Conservation (phyloP, 2,329 filamentous ascomycete species). For the Aspergillus aculeatinus region DNA sequence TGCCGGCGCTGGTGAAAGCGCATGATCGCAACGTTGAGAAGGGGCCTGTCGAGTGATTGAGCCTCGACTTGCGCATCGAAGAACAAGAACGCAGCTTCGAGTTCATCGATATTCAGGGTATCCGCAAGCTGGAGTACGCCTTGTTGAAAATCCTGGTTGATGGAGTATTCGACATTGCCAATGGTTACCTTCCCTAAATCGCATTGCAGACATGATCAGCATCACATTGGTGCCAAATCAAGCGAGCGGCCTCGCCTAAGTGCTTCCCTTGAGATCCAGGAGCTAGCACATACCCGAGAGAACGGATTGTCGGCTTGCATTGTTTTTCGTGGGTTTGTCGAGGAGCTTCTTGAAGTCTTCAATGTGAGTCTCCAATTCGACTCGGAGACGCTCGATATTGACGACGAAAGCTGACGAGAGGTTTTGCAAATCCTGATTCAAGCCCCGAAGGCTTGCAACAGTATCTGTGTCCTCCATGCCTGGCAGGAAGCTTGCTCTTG, state of each 20-base stretch:
- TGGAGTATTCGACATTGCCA: constrained; percentile 68
- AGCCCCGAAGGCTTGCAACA: constrained; percentile 74
- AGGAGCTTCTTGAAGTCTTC: constrained; percentile 69
- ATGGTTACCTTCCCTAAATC: constrained; percentile 70
- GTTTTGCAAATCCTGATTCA: constrained; percentile 81
- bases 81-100: constrained; percentile 75
- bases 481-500: constrained; percentile 18
- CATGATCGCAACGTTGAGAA: constrained; percentile 77
- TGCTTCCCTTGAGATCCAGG: neutral
- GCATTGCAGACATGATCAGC: constrained; percentile 20
- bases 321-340: constrained; percentile 71
- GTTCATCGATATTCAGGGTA: constrained; percentile 84
- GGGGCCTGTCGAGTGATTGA: constrained; percentile 66
- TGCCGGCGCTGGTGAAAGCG: constrained; percentile 84
- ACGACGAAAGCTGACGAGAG: constrained; percentile 70
- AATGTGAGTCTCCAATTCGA: constrained; percentile 64
- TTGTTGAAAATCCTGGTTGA: constrained; percentile 88
- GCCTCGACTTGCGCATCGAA: constrained; percentile 71
- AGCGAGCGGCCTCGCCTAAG: neutral
- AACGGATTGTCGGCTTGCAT: constrained; percentile 70
- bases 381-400: constrained; percentile 66
- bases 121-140: constrained; percentile 79
- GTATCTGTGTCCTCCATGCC: constrained; percentile 71
- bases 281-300: constrained; percentile 58
- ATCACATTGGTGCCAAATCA: neutral